phyloP scores from a whole-genome alignment of 2,329 filamentous ascomycete genomes.

The Apiospora kogelbergensis region DNA sequence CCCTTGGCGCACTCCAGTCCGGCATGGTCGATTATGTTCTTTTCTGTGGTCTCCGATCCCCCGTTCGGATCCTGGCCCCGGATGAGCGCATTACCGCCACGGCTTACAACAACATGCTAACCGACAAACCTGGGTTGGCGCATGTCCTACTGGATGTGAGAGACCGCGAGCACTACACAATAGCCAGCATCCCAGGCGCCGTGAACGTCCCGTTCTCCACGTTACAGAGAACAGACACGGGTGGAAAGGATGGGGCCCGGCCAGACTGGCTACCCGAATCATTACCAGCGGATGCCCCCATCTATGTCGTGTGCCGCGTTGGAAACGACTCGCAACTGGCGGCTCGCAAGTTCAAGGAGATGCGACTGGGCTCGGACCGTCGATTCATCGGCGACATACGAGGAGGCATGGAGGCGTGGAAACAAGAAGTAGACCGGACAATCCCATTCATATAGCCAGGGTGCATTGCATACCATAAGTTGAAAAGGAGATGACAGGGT shows the following conservation, averaged over 20 bases:
- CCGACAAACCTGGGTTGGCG: conserved; percentile 11
- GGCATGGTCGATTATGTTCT: conserved; percentile 79
- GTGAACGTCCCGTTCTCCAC: conserved; percentile 72
- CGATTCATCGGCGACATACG: conserved; percentile 69
- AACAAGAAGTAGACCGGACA: conserved; percentile 60
- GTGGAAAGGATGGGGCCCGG: conserved; percentile 22
- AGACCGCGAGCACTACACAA: conserved; percentile 79
- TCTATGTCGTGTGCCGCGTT: conserved; percentile 72
- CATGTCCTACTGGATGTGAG: conserved; percentile 79
- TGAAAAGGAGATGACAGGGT: not conserved
- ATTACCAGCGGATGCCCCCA: conserved; percentile 46
- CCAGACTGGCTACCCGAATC: conserved; percentile 40
- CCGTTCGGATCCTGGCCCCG: conserved; percentile 55
- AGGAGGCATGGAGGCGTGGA: conserved; percentile 75
- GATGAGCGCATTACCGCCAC: conserved; percentile 68
- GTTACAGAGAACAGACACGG: conserved; percentile 33
- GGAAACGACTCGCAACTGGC: conserved; percentile 80
- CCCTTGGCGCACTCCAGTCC: conserved; percentile 57
- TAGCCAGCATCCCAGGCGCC: conserved; percentile 74
- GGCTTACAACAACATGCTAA: conserved; percentile 50
- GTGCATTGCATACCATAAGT: not conserved
- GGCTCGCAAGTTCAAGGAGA: conserved; percentile 62
- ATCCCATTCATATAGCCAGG: conserved; percentile 50
- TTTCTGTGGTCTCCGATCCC: conserved; percentile 71
- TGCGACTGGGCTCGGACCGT: conserved; percentile 52